Evolutionary conservation across 2,329 filamentous ascomycete genomes (phyloP).

Genomic region (Plectosphaerella sp.): DNA sequence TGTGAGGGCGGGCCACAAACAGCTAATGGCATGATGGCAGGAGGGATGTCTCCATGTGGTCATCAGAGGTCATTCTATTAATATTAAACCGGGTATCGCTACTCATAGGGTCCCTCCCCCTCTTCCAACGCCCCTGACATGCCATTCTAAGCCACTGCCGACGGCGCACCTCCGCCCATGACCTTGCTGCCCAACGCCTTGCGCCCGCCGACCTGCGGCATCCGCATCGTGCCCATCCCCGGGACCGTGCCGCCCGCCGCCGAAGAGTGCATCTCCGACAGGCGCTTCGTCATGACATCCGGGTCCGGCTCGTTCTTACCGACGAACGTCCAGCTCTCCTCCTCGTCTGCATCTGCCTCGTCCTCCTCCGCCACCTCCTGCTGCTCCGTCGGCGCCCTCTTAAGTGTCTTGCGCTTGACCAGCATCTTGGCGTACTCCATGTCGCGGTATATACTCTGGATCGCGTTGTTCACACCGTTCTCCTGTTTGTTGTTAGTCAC

Average conservation of each 20-base stretch:
- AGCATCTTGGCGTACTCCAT: slow-evolving; percentile 87
- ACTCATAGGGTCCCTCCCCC: background rate
- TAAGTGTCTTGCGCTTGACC: slow-evolving; percentile 61
- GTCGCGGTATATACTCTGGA: slow-evolving; percentile 90
- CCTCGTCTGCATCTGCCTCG: slow-evolving; percentile 37
- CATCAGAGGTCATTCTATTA: background rate
- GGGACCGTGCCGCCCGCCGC: background rate
- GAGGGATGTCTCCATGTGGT: too few relatives aligned
- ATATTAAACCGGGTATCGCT: background rate
- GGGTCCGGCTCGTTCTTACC: slow-evolving; percentile 50
- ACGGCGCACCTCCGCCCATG: background rate
- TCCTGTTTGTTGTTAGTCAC: slow-evolving; percentile 50
- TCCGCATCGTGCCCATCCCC: background rate
- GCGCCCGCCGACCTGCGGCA: background rate
- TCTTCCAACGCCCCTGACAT: background rate
- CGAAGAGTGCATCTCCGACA: slow-evolving; percentile 17
- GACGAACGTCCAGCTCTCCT: slow-evolving; percentile 90
- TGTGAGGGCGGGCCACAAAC: background rate
- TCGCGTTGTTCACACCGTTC: slow-evolving; percentile 82
- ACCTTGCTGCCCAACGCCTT: background rate
- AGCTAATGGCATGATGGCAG: background rate
- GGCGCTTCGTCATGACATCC: slow-evolving; percentile 34
- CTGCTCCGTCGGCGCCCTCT: slow-evolving; percentile 35
- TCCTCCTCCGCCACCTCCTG: slow-evolving; percentile 39
- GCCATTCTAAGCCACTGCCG: background rate